Conservation (phyloP, 371 early-diverging fungal genomes). For the Rhizomucor miehei region DNA sequence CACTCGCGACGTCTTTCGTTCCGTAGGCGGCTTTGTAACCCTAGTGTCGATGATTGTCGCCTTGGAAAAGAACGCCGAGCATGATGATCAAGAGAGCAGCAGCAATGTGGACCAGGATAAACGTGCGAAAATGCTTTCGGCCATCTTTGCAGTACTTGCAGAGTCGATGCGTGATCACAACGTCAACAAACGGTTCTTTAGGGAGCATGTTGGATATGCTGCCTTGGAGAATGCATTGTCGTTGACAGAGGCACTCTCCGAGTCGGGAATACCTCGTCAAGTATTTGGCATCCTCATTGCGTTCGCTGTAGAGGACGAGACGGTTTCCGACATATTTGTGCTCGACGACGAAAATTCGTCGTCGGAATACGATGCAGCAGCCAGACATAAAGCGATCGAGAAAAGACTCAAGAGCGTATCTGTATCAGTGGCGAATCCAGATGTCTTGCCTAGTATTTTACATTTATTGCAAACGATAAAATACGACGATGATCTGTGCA, state of each 20-base stretch:
- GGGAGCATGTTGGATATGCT: slow-evolving; percentile 52
- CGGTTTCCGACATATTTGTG: slow-evolving; percentile 46
- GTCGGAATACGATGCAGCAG: not conserved
- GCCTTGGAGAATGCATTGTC: slow-evolving; percentile 60
- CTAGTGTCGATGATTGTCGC: slow-evolving; percentile 62
- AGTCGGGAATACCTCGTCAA: slow-evolving; percentile 29
- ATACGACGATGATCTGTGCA: slow-evolving; percentile 37
- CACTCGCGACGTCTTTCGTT: slow-evolving; percentile 56
- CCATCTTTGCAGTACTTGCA: slow-evolving; percentile 53
- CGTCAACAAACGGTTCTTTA: slow-evolving; percentile 52
- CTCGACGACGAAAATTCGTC: slow-evolving; percentile 6
- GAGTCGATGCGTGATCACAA: slow-evolving; percentile 60
- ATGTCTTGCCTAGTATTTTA: slow-evolving; percentile 54
- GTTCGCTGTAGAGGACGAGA: slow-evolving; percentile 57
- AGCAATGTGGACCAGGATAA: not conserved
- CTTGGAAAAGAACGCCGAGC: slow-evolving; percentile 38
- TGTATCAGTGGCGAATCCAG: slow-evolving; percentile 49
- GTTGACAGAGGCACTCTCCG: slow-evolving; percentile 53
- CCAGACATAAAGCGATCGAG: slow-evolving; percentile 18
- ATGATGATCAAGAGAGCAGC: not conserved
- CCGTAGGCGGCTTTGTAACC: slow-evolving; percentile 63
- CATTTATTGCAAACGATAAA: slow-evolving; percentile 42
- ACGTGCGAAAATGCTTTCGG: slow-evolving; percentile 31
- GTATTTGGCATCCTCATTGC: slow-evolving; percentile 64
- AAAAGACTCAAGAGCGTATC: slow-evolving; percentile 19